Conservation (phyloP, 257 asterid species). For the Salvia hispanica region DNA sequence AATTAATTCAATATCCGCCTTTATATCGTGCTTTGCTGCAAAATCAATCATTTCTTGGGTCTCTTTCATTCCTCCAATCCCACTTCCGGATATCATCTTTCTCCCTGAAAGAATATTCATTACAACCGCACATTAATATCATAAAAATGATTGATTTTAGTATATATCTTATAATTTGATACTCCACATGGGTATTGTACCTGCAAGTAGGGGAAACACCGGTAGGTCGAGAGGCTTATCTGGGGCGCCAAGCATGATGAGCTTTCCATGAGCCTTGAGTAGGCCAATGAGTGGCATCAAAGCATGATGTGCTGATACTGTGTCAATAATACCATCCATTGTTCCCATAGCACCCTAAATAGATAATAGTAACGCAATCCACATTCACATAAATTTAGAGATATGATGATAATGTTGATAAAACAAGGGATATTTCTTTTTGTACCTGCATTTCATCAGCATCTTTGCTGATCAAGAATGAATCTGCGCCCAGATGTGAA, state of each 20-base stretch:
- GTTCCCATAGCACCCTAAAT: conserved; percentile 41
- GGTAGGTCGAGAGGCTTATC: conserved; percentile 42
- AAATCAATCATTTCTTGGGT: conserved; percentile 43
- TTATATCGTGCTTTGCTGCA: conserved; percentile 42
- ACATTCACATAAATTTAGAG: too few species aligned
- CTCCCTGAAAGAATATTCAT: conserved; percentile 23
- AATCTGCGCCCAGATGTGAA: conserved; percentile 40
- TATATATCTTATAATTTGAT: too few species aligned
- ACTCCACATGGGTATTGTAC: too few species aligned
- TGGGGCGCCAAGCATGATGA: conserved; percentile 49
- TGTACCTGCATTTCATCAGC: background rate
- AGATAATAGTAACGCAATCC: too few species aligned
- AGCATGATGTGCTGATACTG: conserved; percentile 45
- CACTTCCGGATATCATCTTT: conserved; percentile 43
- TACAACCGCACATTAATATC: too few species aligned
- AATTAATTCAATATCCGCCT: conserved; percentile 44
- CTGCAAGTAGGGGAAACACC: conserved; percentile 27
- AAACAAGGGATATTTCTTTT: too few species aligned
- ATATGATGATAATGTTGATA: too few species aligned
- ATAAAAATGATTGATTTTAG: too few species aligned
- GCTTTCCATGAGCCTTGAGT: conserved; percentile 46
- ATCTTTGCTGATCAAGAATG: conserved; percentile 38
- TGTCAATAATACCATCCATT: conserved; percentile 49
- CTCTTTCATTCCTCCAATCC: conserved; percentile 44
- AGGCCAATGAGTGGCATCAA: conserved; percentile 37